Base-by-base conservation (phyloP, 257 asterid genomes). In the Solanum paucissectum region DNA sequence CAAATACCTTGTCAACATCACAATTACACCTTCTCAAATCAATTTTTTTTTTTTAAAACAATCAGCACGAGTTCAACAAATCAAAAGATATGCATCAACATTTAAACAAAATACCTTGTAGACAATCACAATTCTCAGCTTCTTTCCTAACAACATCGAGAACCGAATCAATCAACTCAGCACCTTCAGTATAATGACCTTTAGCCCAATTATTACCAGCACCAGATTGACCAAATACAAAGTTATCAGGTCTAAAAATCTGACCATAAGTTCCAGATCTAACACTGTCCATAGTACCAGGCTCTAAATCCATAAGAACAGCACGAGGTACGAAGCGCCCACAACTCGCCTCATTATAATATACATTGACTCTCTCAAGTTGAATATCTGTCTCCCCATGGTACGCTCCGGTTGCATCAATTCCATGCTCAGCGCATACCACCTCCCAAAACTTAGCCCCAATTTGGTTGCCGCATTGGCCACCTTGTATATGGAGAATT, bases 391-490 rank as follows among this genome's bases (percentile, higher is more conserved):
- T 42, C 49, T 42, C 49, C 49, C 49, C 49, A 42, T 42, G 49
- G 49, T 42, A 42, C 49, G 49, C 14, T 1, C 49, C 49, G 49
- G 49, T 42, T 42, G 49, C 49, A 42, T 42, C 49, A 42, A 42
- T 42, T 1, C 49, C 49, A 42, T 42, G 49, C 49, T 42, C 49
- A 1, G 14, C 49, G 49, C 49, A 42, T 42, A 42, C 49, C 49
- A 42, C 49, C 49, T 42, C 49, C 49, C 49, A 42, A 42, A 42
- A 42, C 49, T 42, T 92, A 83, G 94, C 84, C 18, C 94, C 93
- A 81, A 92, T 92, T 88, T 92, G 93, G 91, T 92, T 92, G 52
- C 93, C 94, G 58, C 94, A 92, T 64, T 92, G 94, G 44, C 94
- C 94, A 6, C 93, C 93, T 89, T 92, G 93, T 20, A 92, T 92